phyloP scores from a whole-genome alignment of 2,329 filamentous ascomycete genomes.

The Calcarisporium arbuscula region DNA sequence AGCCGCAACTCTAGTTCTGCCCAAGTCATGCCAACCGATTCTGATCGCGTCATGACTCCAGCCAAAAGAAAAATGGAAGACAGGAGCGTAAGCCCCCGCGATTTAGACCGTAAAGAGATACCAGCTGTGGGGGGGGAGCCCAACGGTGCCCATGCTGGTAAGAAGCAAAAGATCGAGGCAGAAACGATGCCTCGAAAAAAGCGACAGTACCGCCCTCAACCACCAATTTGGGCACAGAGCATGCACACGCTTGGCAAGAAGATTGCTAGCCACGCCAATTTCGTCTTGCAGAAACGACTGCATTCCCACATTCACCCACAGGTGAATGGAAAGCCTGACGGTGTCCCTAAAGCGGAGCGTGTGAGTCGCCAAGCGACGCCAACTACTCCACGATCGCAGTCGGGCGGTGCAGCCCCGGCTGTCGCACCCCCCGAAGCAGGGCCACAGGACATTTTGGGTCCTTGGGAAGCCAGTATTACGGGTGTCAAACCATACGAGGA shows the following conservation, averaged over 20 bases:
- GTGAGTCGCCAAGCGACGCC: constrained; percentile 41
- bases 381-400: constrained; percentile 32
- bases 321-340: constrained; percentile 32
- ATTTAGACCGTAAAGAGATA: constrained; percentile 42
- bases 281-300: constrained; percentile 34
- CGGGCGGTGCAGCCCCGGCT: constrained; percentile 16
- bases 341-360: constrained; percentile 20
- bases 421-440: constrained; percentile 20
- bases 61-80: constrained; percentile 35
- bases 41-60: constrained; percentile 27
- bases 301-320: constrained; percentile 16
- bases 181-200: constrained; percentile 31
- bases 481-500: constrained; percentile 67
- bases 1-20: no score
- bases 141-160: constrained; percentile 31
- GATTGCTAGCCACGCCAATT: constrained; percentile 37
- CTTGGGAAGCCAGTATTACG: constrained; percentile 63
- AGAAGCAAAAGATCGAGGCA: constrained; percentile 21
- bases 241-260: constrained; percentile 27
- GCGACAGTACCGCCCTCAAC: constrained; percentile 27
- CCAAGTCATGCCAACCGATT: constrained; percentile 22
- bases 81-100: constrained; percentile 38
- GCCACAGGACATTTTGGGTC: constrained; percentile 36
- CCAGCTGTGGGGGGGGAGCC: constrained; percentile 44
- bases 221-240: constrained; percentile 45